Base-by-base conservation (phyloP, 768 basidiomycete genomes). In the Tylopilus plumbeoviolaceoides region DNA sequence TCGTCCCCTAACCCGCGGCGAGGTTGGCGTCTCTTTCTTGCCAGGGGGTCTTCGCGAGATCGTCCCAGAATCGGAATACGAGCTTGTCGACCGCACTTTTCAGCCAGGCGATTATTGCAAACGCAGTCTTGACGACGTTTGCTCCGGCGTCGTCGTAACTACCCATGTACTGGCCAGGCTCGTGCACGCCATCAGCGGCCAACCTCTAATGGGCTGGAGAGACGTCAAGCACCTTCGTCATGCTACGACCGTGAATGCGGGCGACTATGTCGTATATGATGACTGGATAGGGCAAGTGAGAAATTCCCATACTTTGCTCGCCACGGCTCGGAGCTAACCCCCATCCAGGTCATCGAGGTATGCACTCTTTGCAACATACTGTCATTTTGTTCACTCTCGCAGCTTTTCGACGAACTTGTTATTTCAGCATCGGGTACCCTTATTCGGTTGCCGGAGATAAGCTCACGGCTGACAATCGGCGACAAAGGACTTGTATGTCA, bases 211-310 rank as follows among this genome's bases (percentile, higher is more conserved):
- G 5, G 83, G 78, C 8, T 93, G 88, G 89, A 78, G 78, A 58
- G 74, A 76, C 10, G 60, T 75, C 51, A 72, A 78, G 36, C 82
- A 88, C 45, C 65, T 93, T 23, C 76, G 80, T 58, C 74, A 75
- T 21, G 75, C 78, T 23, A 70, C 75, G 30, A 79, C 83, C 27
- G 78, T 88, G 23, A 88, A 88, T 53, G 76, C 88, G 36, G 86
- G 88, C 7, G 91, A 94, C 68, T 90, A 85, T 72, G 89, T 95
- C 44, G 73, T 84, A 17, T 82, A 83, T 62, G 81, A 88, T 59
- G 82, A 91, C 66, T 97, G 94, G 93, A 74, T 95, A 62, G 93
- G 93, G 48, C 90, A 92, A 78, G 90, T 89, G 66, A 65, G 80
- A 35, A 38, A 39, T 48, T n/a, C 28, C 53, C 55, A 53, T 52